Percentiles rank a stretch among this genome's conserved stretches.
Conservation (phyloP, 2,329 filamentous ascomycete species). For the Cladophialophora bantiana region DNA sequence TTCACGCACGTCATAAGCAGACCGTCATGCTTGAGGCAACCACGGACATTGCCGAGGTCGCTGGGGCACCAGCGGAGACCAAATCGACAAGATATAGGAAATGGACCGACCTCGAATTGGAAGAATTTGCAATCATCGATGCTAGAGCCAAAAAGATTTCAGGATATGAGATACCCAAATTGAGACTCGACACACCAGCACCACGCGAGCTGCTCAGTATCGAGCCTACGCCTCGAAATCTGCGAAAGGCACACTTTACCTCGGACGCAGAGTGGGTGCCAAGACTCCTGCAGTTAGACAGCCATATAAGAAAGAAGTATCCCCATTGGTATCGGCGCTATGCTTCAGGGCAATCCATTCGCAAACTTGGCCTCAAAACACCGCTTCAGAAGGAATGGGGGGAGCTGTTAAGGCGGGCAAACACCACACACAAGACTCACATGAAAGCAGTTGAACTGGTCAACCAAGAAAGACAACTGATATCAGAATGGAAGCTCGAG, state of each 20-base stretch:
- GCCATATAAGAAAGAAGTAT: constrained; percentile 21
- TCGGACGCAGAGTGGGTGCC: constrained; percentile 31
- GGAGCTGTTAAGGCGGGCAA: constrained; percentile 14
- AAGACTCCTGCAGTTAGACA: constrained; percentile 25
- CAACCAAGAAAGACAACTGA: constrained; percentile 27
- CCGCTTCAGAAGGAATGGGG: constrained; percentile 29
- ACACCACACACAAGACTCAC: constrained; percentile 28
- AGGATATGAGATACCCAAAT: constrained; percentile 2
- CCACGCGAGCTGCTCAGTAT: constrained; percentile 26
- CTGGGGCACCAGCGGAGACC: constrained; percentile 18
- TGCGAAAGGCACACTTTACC: constrained; percentile 20
- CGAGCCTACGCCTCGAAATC: constrained; percentile 17
- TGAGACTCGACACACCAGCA: constrained; percentile 19
- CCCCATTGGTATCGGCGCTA: constrained; percentile 21
- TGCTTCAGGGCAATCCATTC: background rate
- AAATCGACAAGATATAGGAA: constrained; percentile 20
- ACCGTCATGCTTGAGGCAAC: constrained; percentile 34
- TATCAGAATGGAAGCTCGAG: constrained; percentile 25
- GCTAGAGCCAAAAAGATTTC: constrained; percentile 10
- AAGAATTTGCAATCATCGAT: constrained; percentile 25
- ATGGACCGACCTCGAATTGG: constrained; percentile 28
- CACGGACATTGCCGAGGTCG: constrained; percentile 33
- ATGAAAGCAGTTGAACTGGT: constrained; percentile 30
- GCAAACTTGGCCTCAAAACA: constrained; percentile 7
- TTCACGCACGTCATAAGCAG: constrained; percentile 57